phyloP scores from a whole-genome alignment of 192 early-diverging fungal genomes.

The Chytriomyces sp. region DNA sequence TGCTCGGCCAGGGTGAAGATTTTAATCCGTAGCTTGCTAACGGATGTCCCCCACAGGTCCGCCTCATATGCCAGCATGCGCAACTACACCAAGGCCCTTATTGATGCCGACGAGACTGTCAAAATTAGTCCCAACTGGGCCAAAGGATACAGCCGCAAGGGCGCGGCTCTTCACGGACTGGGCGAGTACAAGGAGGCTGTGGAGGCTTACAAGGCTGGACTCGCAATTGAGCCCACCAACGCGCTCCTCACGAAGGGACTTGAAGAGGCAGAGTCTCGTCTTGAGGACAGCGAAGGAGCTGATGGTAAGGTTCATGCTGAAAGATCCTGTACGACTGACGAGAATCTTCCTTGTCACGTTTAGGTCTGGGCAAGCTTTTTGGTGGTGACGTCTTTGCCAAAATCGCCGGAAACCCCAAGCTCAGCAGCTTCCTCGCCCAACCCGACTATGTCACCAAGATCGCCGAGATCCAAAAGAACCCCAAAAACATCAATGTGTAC shows the following conservation, averaged over 20 bases:
- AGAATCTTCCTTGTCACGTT: neutral
- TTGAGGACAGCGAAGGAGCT: constrained; percentile 39
- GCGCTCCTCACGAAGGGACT: constrained; percentile 74
- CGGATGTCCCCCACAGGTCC: constrained; percentile 61
- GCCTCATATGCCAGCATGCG: constrained; percentile 79
- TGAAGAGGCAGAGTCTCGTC: constrained; percentile 72
- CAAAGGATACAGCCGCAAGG: constrained; percentile 91
- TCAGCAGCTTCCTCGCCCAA: constrained; percentile 69
- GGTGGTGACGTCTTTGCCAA: constrained; percentile 74
- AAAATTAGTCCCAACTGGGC: constrained; percentile 82
- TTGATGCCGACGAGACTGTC: constrained; percentile 85
- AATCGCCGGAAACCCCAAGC: constrained; percentile 82
- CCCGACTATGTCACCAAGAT: constrained; percentile 77
- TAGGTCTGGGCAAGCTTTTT: constrained; percentile 66
- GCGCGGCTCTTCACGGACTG: constrained; percentile 81
- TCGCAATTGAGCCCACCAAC: constrained; percentile 80
- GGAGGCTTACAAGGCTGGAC: constrained; percentile 75
- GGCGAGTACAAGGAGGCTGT: constrained; percentile 68
- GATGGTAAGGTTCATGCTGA: neutral
- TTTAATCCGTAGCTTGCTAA: too few species aligned
- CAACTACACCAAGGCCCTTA: constrained; percentile 74
- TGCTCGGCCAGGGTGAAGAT: too few species aligned
- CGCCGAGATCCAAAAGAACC: constrained; percentile 74
- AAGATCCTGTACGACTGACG: neutral
- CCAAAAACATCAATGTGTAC: constrained; percentile 61